These are phyloP conservation scores for Xerocomellus chrysenteron DNA, from an alignment of 768 basidiomycete genomes.

Conservation along the genomic window DNA sequence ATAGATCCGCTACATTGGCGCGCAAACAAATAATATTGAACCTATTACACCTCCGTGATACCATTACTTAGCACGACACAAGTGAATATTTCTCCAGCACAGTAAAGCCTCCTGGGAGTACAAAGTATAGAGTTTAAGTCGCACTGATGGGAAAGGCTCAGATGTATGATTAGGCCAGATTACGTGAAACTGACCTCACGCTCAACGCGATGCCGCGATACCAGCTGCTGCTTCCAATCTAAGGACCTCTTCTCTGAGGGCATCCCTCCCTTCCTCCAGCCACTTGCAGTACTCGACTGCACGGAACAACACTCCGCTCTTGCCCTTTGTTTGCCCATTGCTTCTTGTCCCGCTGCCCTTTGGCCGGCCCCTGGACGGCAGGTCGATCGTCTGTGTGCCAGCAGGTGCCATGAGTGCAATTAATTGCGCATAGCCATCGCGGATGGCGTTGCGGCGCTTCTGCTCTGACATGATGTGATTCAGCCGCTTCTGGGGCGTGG, in stretches of 20 bases:
- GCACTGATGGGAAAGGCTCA: not conserved
- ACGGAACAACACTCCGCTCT: slow-evolving; percentile 85
- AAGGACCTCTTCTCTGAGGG: slow-evolving; percentile 64
- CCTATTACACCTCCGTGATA: slow-evolving; percentile 5
- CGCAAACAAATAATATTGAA: not conserved
- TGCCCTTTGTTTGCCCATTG: slow-evolving; percentile 76
- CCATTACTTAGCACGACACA: slow-evolving; percentile 4
- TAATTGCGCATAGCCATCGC: slow-evolving; percentile 85
- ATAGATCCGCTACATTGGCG: slow-evolving; percentile 1
- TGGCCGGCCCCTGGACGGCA: slow-evolving; percentile 77
- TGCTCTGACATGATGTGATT: slow-evolving; percentile 97
- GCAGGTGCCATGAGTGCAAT: slow-evolving; percentile 81
- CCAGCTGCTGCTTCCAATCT: slow-evolving; percentile 68
- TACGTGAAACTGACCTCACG: slow-evolving; percentile 15
- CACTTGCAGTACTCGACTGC: slow-evolving; percentile 84
- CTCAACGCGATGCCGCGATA: slow-evolving; percentile 30
- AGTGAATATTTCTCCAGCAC: not conserved
- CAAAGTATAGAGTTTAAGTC: not conserved
- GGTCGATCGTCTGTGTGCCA: slow-evolving; percentile 64
- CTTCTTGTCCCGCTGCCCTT: slow-evolving; percentile 70
- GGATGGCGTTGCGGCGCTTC: slow-evolving; percentile 88
- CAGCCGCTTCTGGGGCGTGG: slow-evolving; percentile 82
- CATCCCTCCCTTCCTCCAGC: slow-evolving; percentile 81
- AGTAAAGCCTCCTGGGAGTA: not conserved
- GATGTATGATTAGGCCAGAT: not conserved